Base-by-base conservation (phyloP, 805 yeast genomes). In the Zygoascus tannicola region DNA sequence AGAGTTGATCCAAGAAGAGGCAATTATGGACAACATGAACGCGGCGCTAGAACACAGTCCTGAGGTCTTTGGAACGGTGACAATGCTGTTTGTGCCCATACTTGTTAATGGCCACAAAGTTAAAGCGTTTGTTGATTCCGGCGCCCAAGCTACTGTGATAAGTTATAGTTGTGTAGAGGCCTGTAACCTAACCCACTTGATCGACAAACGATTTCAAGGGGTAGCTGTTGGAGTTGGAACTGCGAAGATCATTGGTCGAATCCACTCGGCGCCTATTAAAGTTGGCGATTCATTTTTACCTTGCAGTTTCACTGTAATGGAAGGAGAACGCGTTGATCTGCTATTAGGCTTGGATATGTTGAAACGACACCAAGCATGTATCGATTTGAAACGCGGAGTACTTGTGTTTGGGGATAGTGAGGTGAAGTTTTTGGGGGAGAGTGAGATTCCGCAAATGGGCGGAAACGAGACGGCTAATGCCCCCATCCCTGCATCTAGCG, bases 111-210 rank as follows among this genome's bases (percentile, higher is more conserved):
- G 92, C 1, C 69, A 72, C 38, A 78, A 80, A 19, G 81, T 87
- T 2, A 85, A 85, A 59, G 97, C 97, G 0, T 86, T 92, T 67
- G 94, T 92, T 4, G 99, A 92, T 60, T 78, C 97, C 0, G 98
- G 99, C 2, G 97, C 99, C 0, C 96, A 87, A 61, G 69, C 77
- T 22, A 87, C 98, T 0, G 80, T 92, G 34, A 62, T 92, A 56
- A 78, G 87, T 26, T 83, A 94, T 1, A 66, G 69, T 35, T 68
- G 88, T 50, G 95, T 95, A 0, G 83, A 81, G 49, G 66, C 69
- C 39, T 76, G 88, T 47, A 83, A 83, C 1, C 65, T 92, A 21
- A 64, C 77, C 21, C 76, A 81, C 51, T 65, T 87, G 44, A 77
- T 92, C 4, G 99, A 92, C 59, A 77, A 66, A 48, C 69, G 96